Evolutionary conservation across 371 early-diverging fungal species (phyloP).

Genomic region (Syncephalastrum sp.): DNA sequence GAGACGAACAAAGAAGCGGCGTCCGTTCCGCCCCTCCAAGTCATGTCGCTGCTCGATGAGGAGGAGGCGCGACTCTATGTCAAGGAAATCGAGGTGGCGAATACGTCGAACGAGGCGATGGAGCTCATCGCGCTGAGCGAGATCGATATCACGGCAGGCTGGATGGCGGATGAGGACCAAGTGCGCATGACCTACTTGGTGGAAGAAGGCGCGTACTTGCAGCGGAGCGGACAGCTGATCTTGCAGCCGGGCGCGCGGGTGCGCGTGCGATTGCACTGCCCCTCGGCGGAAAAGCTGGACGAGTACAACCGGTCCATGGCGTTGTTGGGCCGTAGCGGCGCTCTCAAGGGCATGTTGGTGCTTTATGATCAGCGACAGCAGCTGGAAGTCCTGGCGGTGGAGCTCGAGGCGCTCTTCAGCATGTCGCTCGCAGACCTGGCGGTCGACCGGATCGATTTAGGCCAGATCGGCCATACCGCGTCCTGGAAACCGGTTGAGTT

Average conservation of each 20-base stretch:
- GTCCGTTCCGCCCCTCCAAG: slow-evolving; percentile 17
- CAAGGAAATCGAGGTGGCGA: slow-evolving; percentile 52
- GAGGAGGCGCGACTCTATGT: slow-evolving; percentile 35
- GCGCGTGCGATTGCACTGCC: slow-evolving; percentile 57
- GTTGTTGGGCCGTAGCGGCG: slow-evolving; percentile 57
- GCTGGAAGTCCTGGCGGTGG: slow-evolving; percentile 58
- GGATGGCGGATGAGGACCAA: slow-evolving; percentile 34
- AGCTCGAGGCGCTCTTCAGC: slow-evolving; percentile 59
- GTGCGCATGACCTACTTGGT: slow-evolving; percentile 12
- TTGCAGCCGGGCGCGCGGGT: slow-evolving; percentile 61
- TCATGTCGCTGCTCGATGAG: slow-evolving; percentile 33
- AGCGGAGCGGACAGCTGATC: slow-evolving; percentile 36
- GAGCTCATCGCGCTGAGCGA: slow-evolving; percentile 57
- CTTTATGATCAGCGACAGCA: slow-evolving; percentile 55
- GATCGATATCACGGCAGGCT: slow-evolving; percentile 44
- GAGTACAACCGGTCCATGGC: slow-evolving; percentile 39
- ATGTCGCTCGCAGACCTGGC: slow-evolving; percentile 61
- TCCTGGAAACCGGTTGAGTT: slow-evolving; percentile 68
- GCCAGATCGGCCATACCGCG: slow-evolving; percentile 76
- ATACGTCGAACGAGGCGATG: slow-evolving; percentile 51
- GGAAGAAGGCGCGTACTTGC: slow-evolving; percentile 14
- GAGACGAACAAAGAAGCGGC: background rate
- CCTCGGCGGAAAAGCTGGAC: slow-evolving; percentile 49
- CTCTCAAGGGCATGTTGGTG: slow-evolving; percentile 56
- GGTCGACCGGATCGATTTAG: slow-evolving; percentile 62